A percentile compares a stretch with the other conserved stretches of the same genome.
Evolutionary conservation across 1,139 yeast genomes (phyloP).

Genomic region (Hansenula sp.): DNA sequence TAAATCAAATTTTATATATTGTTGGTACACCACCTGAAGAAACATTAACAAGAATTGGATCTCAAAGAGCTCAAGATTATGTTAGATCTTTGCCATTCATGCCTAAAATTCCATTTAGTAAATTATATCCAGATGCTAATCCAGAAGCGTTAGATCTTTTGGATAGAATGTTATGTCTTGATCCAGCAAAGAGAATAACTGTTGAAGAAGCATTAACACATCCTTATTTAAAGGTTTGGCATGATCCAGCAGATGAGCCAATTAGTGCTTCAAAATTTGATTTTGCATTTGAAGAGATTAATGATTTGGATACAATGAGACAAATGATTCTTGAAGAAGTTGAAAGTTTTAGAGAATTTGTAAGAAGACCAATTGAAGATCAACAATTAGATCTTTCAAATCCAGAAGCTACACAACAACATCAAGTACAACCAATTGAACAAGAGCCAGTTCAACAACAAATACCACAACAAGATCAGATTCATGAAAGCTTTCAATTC

Average conservation of each 20-base stretch:
- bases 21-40: constrained; percentile 90
- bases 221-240: constrained; percentile 91
- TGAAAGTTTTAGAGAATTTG: constrained; percentile 71
- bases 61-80: constrained; percentile 87
- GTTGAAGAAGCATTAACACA: constrained; percentile 88
- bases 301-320: constrained; percentile 74
- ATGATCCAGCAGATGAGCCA: constrained; percentile 94
- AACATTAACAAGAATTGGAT: constrained; percentile 79
- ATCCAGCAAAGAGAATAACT: constrained; percentile 81
- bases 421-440: constrained; percentile 13
- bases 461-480: constrained; percentile 11
- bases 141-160: constrained; percentile 83
- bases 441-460: constrained; percentile 11
- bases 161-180: constrained; percentile 78
- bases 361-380: constrained; percentile 69
- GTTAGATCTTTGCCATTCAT: constrained; percentile 80
- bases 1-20: constrained; percentile 79
- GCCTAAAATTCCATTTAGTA: constrained; percentile 74
- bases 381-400: constrained; percentile 39
- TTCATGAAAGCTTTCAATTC: not conserved
- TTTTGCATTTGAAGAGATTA: constrained; percentile 77
- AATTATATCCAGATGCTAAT: constrained; percentile 78
- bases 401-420: constrained; percentile 14
- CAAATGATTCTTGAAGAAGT: constrained; percentile 82
- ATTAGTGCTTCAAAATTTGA: constrained; percentile 80